Base-by-base conservation (phyloP, 805 yeast species). In the Spencermartinsiella europaea region DNA sequence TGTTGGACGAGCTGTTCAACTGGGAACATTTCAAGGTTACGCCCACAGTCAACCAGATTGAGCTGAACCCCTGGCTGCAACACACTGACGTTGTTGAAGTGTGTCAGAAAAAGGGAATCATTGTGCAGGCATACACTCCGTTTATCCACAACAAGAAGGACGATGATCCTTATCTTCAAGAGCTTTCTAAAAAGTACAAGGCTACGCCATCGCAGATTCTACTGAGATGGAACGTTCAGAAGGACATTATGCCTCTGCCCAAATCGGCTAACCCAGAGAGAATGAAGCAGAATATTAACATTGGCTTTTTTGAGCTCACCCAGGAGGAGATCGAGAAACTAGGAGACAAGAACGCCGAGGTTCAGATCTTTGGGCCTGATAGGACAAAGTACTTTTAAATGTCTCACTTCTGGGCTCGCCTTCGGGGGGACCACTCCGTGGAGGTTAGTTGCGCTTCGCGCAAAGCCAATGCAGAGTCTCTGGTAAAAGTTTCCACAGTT, bases 51-150 rank as follows among this genome's bases (percentile, higher is more conserved):
- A 83, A 87, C 63, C 95, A 87, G 62, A 76, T 87, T 57, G 95
- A 86, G 64, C 74, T 86, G 39, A 85, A 86, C 50, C 95, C 93
- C 15, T 86, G 95, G 90, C 70, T 83, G 58, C 85, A 83, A 67
- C 61, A 83, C 56, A 66, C 72, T 44, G 79, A 81, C 42, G 67
- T 83, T 52, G 75, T 80, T 21, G 73, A 78, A 48, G 80, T 65
- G 61, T 76, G 80, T 54, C 66, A 69, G 20, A 60, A 71, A n/a
- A 64, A 78, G 46, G 79, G 70, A 38, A 71, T 85, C 22, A 60
- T 70, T 5, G 73, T 79, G 3, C 84, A 83, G 60, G 87, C 90
- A 0, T 85, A 74, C 62, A 77, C 87, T 4, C 91, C 93, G 14
- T 72, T 85, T 81, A 72, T 79, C 45, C 58, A 80, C 56, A 88